Base-by-base conservation (phyloP, 2,329 filamentous ascomycete genomes). In the Amauroascus verrucosus region DNA sequence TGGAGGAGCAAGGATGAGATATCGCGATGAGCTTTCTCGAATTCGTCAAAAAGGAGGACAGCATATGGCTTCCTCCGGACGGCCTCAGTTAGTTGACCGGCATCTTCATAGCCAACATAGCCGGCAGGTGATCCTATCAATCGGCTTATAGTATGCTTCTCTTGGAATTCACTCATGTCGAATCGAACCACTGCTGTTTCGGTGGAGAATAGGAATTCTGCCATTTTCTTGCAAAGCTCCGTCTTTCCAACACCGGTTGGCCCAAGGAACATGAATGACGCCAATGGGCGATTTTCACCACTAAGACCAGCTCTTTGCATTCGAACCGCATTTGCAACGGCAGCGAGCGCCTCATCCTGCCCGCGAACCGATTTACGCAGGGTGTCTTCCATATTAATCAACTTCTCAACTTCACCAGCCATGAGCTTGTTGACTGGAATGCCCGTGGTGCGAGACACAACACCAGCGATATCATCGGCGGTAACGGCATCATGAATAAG, bases 161-260 rank as follows among this genome's bases (percentile, higher is more conserved):
- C 93, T 65, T 95, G 89, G 67, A 96, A 97, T 65, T 98, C 93
- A 62, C 83, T 88, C 93, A 97, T 97, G 69, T 97, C 93, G 69
- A 97, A 97, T 32, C 93, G 81, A 32, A 96, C 82, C 24, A 98
- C 88, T 2, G 93, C 91, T 26, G 83, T 82, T 62, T 95, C 88
- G 1, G 88, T 95, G 0, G 86, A 93, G 72, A 97, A 98, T 35
- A 98, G 76, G 73, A 96, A 97, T 54, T 79, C 80, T 1, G 93
- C 93, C 62, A 98, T 84, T 67, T 94, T 91, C 76, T 97, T 97
- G 77, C 90, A 95, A 1, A 97, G 81, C 66, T 97, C 90, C 2
- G 93, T 98, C 75, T 97, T 98, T 54, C 93, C 93, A 16, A 96
- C 91, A 65, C 93, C 93, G 0, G 93, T 97, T 4, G 93, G 93